Base-by-base conservation (phyloP, 352 stramenopile genomes). In the Saprolegnia parasitica region DNA sequence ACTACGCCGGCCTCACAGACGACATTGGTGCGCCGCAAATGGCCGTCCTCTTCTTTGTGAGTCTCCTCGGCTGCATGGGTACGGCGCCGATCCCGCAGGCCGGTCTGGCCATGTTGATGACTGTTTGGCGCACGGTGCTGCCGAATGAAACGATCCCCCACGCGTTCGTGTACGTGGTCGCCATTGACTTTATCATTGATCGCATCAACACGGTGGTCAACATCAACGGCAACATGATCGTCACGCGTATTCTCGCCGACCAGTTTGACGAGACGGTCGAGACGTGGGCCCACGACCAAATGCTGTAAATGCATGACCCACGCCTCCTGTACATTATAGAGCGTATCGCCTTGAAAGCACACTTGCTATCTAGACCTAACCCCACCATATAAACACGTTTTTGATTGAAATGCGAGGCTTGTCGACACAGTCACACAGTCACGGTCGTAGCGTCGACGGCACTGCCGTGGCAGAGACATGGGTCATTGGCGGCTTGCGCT, bases 201-300 rank as follows among this genome's bases (percentile, higher is more conserved):
- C 81, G 83, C 26, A 83, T 88, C 72, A 78, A 79, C 4, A 82
- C 83, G 26, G 71, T 90, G 26, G 79, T 90, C 68, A 93, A 91
- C 71, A 84, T 93, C 73, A 90, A 82, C n/a, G 90, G 89, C 73
- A 83, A 91, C 74, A 87, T 81, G 15, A 88, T 90, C 68, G 76
- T 91, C 35, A 79, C 79, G 29, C 81, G 83, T 5, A 91, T 93
- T 68, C 87, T 93, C 60, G 82, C 81, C 23, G 76, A 86, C 11
- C 82, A 89, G 71, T 86, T 80, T 50, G 79, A 87, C 52, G 81
- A 90, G 56, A 47, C 56, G 1, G n/a, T 61, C 15, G 54, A 61
- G 26, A 29, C 26, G 20, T 23, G 23, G 24, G 54, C 54, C 5
- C 54, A 61, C 42, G 42, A 49, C 42, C 42, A 49, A n/a, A 49